A percentile compares a stretch with the other conserved stretches of the same genome.
These are phyloP conservation scores for Gossypium rotundifolium DNA, from an alignment of 345 rosid genomes.

Conservation along the genomic window DNA sequence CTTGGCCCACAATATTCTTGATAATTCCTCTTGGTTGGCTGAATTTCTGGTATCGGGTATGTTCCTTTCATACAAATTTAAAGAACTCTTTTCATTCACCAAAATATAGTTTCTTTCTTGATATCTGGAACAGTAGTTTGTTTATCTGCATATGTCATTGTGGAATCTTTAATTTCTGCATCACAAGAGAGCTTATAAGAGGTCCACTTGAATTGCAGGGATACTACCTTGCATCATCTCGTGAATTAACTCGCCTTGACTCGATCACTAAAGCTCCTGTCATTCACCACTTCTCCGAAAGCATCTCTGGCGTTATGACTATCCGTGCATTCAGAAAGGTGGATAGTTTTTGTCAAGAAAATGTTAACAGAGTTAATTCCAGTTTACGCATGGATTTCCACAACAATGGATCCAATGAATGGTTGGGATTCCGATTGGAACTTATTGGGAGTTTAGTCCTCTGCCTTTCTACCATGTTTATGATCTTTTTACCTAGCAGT, in stretches of 20 bases:
- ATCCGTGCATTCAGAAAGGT: constrained; percentile 67
- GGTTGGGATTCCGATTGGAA: constrained; percentile 86
- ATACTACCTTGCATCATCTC: constrained; percentile 74
- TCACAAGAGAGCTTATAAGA: background rate
- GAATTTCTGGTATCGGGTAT: constrained; percentile 89
- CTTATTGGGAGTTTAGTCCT: constrained; percentile 69
- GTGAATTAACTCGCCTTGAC: constrained; percentile 86
- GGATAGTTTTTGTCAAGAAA: constrained; percentile 53
- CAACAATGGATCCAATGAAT: constrained; percentile 85
- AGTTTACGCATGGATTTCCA: constrained; percentile 88
- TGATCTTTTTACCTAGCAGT: constrained; percentile 77
- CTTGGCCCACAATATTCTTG: constrained; percentile 90
- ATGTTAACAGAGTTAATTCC: constrained; percentile 56
- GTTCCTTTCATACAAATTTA: constrained; percentile 13
- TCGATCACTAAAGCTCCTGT: constrained; percentile 94
- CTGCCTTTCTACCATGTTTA: constrained; percentile 65
- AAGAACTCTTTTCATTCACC: background rate
- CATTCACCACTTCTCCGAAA: constrained; percentile 94
- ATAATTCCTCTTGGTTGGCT: constrained; percentile 83
- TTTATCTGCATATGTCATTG: background rate
- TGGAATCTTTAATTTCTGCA: background rate
- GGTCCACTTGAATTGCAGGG: constrained; percentile 33
- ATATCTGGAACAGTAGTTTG: background rate
- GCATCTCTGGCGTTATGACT: constrained; percentile 87
- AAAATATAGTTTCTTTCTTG: background rate